Evolutionary conservation across 768 basidiomycete genomes (phyloP), one percentile per base, ranked within the genome.

Genomic region (Pulveroboletus frians): DNA sequence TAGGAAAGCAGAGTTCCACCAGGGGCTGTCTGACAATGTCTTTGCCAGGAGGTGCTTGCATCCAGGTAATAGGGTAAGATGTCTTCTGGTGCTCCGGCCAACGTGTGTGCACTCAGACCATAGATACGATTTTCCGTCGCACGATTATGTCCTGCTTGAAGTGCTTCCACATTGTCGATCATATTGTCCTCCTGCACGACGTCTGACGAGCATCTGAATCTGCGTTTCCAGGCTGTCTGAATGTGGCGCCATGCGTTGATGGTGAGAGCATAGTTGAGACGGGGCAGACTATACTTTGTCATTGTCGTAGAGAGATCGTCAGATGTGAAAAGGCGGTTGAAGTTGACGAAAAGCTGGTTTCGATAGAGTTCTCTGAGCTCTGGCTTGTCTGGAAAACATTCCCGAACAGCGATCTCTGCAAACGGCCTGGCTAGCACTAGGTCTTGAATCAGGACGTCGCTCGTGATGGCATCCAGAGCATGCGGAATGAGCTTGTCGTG

Each of bases 401-500:
- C 37, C 0, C 2, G 2, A 7, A 49, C 39, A 1, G 41, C 42
- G 1, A 56, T 7, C 4, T 51, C 15, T 10, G 55, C 53, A 21
- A 56, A 51, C 0, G 43, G 46, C 0, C 43, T 5, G 3, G 53
- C 39, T 0, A 56, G 3, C 0, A 9, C 31, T 0, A 55, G 20
- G 2, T 50, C 42, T 17, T 51, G 42, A 5, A 55, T 41, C 0
- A 55, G 7, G 0, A 56, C 18, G 0, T 56, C 30, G 0, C 48
- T 38, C 0, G 42, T 56, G 5, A 55, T 2, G 0, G 26, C 53
- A 34, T 56, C 49, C 2, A 55, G 7, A 0, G 31, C 4, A 9
- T 55, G 54, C 0, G 47, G 44, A 11, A 56, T 50, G 0, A 56
- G 34, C n/a, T 45, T 56, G n/a, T 56, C 49, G 0, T 45, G 46